A percentile compares a stretch with the other conserved stretches of the same genome.
Evolutionary conservation across 176 grass and related monocot genomes (phyloP).

Genomic region (Pontederia paniculata): DNA sequence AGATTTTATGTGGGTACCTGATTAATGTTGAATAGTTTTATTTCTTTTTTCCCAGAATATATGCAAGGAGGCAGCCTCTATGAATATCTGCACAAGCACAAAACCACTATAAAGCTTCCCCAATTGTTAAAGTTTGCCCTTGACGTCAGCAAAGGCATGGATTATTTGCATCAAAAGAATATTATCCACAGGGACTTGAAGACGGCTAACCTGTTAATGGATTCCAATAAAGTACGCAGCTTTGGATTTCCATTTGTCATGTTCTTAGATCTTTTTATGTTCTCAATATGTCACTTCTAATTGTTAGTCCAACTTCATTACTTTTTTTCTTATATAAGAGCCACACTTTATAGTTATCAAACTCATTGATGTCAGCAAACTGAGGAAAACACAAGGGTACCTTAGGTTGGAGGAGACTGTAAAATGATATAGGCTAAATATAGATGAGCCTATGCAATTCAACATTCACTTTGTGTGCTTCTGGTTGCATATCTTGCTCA

Average conservation of each 20-base stretch:
- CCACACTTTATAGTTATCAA: no score
- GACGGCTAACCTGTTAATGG: conserved; percentile 80
- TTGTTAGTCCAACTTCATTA: no score
- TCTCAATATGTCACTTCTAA: background rate
- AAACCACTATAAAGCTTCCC: conserved; percentile 51
- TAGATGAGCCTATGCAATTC: no score
- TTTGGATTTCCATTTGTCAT: background rate
- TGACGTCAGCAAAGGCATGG: conserved; percentile 80
- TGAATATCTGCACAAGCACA: conserved; percentile 71
- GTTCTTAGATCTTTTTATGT: background rate
- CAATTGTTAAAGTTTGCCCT: conserved; percentile 64
- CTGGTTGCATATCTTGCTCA: no score
- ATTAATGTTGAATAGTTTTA: no score
- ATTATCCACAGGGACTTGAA: conserved; percentile 95
- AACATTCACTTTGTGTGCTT: no score
- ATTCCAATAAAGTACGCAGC: conserved; percentile 40
- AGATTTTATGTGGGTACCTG: no score
- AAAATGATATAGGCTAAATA: no score
- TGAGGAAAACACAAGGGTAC: no score
- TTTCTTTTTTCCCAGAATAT: conserved; percentile 37
- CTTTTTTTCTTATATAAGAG: no score
- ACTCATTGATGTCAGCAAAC: no score
- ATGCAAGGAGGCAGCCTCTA: conserved; percentile 85
- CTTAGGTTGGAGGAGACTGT: no score
- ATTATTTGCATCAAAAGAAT: conserved; percentile 84